These are phyloP conservation scores for Exserohilum rostratum DNA, from an alignment of 2,329 filamentous ascomycete genomes.

Conservation along the genomic window DNA sequence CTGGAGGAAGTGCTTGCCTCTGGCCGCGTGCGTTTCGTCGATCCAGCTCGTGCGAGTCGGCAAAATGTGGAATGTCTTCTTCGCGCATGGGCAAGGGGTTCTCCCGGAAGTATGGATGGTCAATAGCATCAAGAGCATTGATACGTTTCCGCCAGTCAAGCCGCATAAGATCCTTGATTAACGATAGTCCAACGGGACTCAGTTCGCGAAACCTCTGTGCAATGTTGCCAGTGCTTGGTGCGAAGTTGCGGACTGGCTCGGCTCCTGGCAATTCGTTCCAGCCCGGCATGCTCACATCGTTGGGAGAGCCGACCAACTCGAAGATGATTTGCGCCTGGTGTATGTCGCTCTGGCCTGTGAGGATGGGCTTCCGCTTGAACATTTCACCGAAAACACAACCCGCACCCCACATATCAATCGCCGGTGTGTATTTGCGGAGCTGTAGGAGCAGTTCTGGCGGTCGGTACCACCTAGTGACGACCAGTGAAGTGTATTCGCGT, in stretches of 20 bases:
- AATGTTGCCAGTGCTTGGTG: conserved; percentile 68
- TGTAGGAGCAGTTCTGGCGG: conserved; percentile 91
- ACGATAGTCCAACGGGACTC: conserved; percentile 73
- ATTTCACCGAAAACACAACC: conserved; percentile 99
- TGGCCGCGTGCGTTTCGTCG: conserved; percentile 87
- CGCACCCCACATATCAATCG: conserved; percentile 98
- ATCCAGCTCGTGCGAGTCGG: conserved; percentile 97
- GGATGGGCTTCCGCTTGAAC: conserved; percentile 90
- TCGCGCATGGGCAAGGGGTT: conserved; percentile 79
- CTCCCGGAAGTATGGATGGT: conserved; percentile 89
- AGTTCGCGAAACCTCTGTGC: conserved; percentile 76
- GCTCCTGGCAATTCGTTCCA: conserved; percentile 84
- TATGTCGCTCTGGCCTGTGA: conserved; percentile 84
- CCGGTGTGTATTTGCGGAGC: conserved; percentile 89
- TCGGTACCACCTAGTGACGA: conserved; percentile 96
- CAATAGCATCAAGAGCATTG: conserved; percentile 90
- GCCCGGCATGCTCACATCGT: conserved; percentile 88
- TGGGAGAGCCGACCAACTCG: conserved; percentile 87
- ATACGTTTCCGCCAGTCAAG: conserved; percentile 88
- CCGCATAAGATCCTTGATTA: conserved; percentile 81
- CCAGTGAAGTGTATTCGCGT: conserved; percentile 92
- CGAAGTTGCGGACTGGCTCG: conserved; percentile 71
- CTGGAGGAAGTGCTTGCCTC: conserved; percentile 82
- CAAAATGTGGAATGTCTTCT: conserved; percentile 86
- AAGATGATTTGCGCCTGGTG: conserved; percentile 95